phyloP scores from a whole-genome alignment of 139 green algal species.

The Pleodorina starrii region DNA sequence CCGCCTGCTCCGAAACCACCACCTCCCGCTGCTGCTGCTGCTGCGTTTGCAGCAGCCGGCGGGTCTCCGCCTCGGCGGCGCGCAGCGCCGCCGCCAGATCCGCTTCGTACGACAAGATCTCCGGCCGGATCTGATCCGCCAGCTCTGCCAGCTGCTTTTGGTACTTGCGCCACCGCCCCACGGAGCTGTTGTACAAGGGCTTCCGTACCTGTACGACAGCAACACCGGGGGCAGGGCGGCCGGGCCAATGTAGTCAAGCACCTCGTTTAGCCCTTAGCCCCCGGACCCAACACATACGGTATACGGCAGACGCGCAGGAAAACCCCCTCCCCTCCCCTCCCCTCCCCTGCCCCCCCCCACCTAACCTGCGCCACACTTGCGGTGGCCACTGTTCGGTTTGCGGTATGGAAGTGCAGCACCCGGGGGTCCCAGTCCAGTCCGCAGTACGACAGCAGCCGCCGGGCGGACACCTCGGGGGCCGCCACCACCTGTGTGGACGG shows the following conservation, averaged over 20 bases:
- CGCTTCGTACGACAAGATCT: conserved; percentile 55
- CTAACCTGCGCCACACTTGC: conserved; percentile 79
- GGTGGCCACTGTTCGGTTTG: conserved; percentile 70
- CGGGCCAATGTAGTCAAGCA: too few relatives aligned
- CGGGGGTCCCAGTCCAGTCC: conserved; percentile 66
- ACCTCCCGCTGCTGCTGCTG: neutral
- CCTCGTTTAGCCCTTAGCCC: too few relatives aligned
- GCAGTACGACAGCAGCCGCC: conserved; percentile 69
- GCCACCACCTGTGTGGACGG: neutral
- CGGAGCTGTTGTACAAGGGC: conserved; percentile 71
- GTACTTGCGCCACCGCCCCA: conserved; percentile 73
- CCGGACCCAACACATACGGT: neutral
- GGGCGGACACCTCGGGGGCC: neutral
- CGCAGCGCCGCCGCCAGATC: conserved; percentile 33
- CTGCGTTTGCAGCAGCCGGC: conserved; percentile 3
- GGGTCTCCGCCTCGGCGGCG: conserved; percentile 2
- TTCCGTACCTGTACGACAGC: conserved; percentile 73
- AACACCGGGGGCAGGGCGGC: too few relatives aligned
- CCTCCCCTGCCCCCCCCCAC: neutral
- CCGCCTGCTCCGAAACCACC: neutral
- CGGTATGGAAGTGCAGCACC: conserved; percentile 73
- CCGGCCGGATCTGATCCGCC: conserved; percentile 35
- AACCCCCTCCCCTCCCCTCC: too few relatives aligned
- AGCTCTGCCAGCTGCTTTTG: conserved; percentile 61
- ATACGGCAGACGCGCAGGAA: too few relatives aligned